A percentile compares a stretch with the other conserved stretches of the same genome.
phyloP scores from a whole-genome alignment of 306 rosid species.

The Malus sylvestris region DNA sequence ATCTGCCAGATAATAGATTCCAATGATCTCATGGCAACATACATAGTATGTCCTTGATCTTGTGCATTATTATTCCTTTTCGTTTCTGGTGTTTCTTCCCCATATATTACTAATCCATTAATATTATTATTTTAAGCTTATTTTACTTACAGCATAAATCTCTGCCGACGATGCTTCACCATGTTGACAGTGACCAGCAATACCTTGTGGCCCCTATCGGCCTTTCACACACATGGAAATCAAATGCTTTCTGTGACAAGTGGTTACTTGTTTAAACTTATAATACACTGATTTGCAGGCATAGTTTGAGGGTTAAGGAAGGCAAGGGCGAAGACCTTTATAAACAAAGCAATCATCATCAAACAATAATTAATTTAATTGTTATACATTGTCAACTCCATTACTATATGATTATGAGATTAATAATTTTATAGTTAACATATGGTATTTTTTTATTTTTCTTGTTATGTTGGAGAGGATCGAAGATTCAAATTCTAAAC shows the following conservation, averaged over 20 bases:
- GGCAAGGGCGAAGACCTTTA: constrained; percentile 31
- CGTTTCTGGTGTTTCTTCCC: background rate
- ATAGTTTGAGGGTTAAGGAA: constrained; percentile 53
- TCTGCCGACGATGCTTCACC: constrained; percentile 52
- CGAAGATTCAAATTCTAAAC: too few relatives aligned
- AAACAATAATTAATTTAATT: constrained; percentile 22
- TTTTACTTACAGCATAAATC: constrained; percentile 39
- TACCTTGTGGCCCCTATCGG: constrained; percentile 27
- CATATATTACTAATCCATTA: background rate
- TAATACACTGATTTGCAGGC: constrained; percentile 41
- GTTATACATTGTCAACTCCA: constrained; percentile 36
- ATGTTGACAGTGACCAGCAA: constrained; percentile 26
- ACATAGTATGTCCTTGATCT: constrained; percentile 2
- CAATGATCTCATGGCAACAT: background rate
- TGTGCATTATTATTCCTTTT: constrained; percentile 20
- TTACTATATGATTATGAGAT: background rate
- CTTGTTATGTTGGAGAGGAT: background rate
- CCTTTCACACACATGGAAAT: constrained; percentile 28
- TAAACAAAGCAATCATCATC: constrained; percentile 25
- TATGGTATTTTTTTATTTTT: background rate
- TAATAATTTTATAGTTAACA: background rate
- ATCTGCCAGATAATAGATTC: constrained; percentile 20
- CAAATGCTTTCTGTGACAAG: constrained; percentile 21
- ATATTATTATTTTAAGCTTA: background rate
- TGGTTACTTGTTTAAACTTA: background rate